These are phyloP conservation scores for Leccinum olivaceopallidum DNA, from an alignment of 768 basidiomycete species.

Conservation along the genomic window DNA sequence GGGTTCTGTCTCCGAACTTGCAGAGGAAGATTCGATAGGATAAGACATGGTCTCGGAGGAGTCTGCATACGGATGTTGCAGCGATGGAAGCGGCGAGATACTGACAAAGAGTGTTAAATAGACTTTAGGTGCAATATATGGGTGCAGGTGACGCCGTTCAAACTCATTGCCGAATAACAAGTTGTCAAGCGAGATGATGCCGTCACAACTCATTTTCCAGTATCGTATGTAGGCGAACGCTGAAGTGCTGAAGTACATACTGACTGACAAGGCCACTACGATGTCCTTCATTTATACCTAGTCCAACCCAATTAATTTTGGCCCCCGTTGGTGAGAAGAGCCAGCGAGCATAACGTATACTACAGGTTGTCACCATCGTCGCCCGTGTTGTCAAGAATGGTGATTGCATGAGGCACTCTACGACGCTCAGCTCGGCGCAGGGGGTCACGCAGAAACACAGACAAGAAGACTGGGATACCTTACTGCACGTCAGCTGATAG, in stretches of 20 bases:
- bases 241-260: too few relatives aligned
- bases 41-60: constrained; percentile 7
- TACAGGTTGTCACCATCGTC: too few relatives aligned
- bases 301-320: background rate
- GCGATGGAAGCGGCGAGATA: too few relatives aligned
- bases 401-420: background rate
- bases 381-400: too few relatives aligned
- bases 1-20: constrained; percentile 23
- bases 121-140: too few relatives aligned
- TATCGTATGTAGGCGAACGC: too few relatives aligned
- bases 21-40: background rate
- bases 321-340: background rate
- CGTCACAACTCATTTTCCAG: too few relatives aligned
- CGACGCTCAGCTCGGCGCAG: background rate
- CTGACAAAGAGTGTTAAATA: background rate
- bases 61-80: background rate
- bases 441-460: background rate
- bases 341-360: too few relatives aligned
- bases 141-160: too few relatives aligned
- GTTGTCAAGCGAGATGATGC: background rate
- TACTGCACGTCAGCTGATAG: background rate
- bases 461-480: background rate
- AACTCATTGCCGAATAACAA: too few relatives aligned
- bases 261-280: too few relatives aligned
- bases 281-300: too few relatives aligned